Base-by-base conservation (phyloP, 306 rosid genomes). In the Luffa aegyptiaca region DNA sequence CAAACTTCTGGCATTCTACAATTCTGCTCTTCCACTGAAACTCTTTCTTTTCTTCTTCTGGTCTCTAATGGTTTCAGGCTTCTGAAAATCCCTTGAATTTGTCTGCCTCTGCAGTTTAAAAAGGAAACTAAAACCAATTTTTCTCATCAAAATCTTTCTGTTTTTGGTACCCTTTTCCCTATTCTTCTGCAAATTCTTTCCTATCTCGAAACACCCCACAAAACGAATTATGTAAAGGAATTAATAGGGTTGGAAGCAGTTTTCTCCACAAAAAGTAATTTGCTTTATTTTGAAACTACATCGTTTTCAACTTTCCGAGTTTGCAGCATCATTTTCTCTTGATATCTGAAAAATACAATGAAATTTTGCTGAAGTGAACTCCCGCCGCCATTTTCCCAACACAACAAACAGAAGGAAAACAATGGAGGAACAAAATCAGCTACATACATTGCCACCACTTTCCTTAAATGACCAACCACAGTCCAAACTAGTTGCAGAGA, bases 1-100 rank as follows among this genome's bases (percentile, higher is more conserved):
- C 82, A 89, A 73, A 79, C 42, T 17, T 62, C 77, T 59, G 83
- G 66, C 93, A 89, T 80, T 89, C 82, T 36, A 16, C 42, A 48
- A 5, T 46, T 13, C 6, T 39, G 16, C 14, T 66, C 49, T n/a
- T 42, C 10, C 37, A n/a, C 55, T 70, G 35, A 42, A 68, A 68
- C 51, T 70, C 37, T 10, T 42, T 2, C 10, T 9, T 69, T 39
- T n/a, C 14, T 17, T 18, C 75, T 33, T 70, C 37, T 45, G 42
- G 77, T 48, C 42, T 72, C 10, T n/a, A 41, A 55, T 58, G 68
- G 49, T 2, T 77, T 41, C 66, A 76, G 11, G 4, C 69, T 77
- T 77, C 56, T 39, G 36, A 77, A 5, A 77, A 57, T 11, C 45
- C 20, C 20, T n/a, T 77, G 52, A 57, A 56, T 39, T 76, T 31